phyloP scores from a whole-genome alignment of 2,329 filamentous ascomycete species.

The Byssothecium circinans region DNA sequence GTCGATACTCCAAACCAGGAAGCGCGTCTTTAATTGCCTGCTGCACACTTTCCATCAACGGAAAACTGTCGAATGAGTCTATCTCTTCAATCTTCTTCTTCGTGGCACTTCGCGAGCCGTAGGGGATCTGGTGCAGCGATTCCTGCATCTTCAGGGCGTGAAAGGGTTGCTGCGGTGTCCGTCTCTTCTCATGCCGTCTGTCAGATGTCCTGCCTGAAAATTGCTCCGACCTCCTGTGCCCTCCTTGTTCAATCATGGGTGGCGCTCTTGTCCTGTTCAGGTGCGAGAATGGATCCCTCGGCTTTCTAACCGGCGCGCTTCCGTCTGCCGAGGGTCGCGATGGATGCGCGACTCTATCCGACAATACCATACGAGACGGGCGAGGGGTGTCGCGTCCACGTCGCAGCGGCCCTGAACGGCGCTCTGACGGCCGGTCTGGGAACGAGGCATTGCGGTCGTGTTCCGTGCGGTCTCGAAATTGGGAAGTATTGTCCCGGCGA shows the following conservation, averaged over 20 bases:
- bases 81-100: constrained; percentile 66
- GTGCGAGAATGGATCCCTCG: constrained; percentile 35
- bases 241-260: constrained; percentile 21
- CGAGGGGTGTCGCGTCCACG: constrained; percentile 40
- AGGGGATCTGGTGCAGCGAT: constrained; percentile 73
- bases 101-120: constrained; percentile 64
- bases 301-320: constrained; percentile 24
- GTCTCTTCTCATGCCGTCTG: constrained; percentile 22
- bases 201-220: constrained; percentile 7
- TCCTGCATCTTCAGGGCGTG: constrained; percentile 96
- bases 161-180: constrained; percentile 54
- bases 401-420: constrained; percentile 10
- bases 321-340: constrained; percentile 16
- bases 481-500: too few species aligned
- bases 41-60: constrained; percentile 71
- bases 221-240: constrained; percentile 6
- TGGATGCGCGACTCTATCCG: constrained; percentile 39
- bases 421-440: constrained; percentile 4
- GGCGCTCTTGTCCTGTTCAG: constrained; percentile 39
- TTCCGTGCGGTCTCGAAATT: too few species aligned
- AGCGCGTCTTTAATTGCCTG: constrained; percentile 77
- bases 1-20: constrained; percentile 70
- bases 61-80: constrained; percentile 79
- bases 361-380: constrained; percentile 55
- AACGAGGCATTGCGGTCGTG: neutral